A percentile compares a stretch with the other conserved stretches of the same genome.
Evolutionary conservation across 108 stramenopile genomes (phyloP).

Genomic region (Schizochytrium sp.): DNA sequence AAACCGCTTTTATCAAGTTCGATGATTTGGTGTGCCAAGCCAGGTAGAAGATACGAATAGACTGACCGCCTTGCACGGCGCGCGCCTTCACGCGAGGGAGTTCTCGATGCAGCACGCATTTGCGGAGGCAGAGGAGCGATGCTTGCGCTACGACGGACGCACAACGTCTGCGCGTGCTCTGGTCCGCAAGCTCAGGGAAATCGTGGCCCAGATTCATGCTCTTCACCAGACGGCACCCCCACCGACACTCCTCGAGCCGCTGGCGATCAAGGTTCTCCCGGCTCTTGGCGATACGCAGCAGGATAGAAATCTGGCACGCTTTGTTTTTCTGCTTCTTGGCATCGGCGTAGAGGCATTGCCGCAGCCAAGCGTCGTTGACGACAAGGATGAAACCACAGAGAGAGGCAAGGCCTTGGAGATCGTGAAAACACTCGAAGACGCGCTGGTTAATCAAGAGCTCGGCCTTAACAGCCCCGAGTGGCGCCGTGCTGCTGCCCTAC

Average conservation of each 20-base stretch:
- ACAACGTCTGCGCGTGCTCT: not conserved
- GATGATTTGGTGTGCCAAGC: too few relatives aligned
- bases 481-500: not conserved
- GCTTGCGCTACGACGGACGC: not conserved
- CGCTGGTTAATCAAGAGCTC: not conserved
- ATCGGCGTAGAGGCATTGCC: not conserved
- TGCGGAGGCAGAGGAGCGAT: not conserved
- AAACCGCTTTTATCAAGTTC: too few relatives aligned
- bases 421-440: not conserved
- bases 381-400: not conserved
- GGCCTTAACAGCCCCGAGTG: not conserved
- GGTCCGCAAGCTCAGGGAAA: not conserved
- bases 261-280: not conserved
- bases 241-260: not conserved
- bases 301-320: not conserved
- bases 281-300: not conserved
- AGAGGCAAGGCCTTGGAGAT: not conserved
- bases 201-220: not conserved
- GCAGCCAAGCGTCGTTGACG: not conserved
- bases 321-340: too few relatives aligned
- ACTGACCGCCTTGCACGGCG: too few relatives aligned
- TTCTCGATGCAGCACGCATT: not conserved
- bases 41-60: too few relatives aligned
- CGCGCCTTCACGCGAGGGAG: too few relatives aligned
- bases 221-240: not conserved